Evolutionary conservation across 306 rosid species (phyloP).

Genomic region (apple (Malus domestica)): ASM211411v1 NC_041804.1:25200501-25201000

Average conservation of each 20-base stretch:
- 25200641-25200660: constrained; percentile 66
- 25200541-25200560: background rate
- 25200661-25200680: constrained; percentile 3
- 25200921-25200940: background rate
- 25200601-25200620: constrained; percentile 36
- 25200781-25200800: background rate
- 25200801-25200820: background rate
- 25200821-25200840: background rate
- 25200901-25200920: background rate
- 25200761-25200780: background rate
- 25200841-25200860: background rate
- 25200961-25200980: background rate
- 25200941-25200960: background rate
- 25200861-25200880: background rate
- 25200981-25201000: background rate
- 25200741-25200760: background rate
- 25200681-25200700: background rate
- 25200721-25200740: background rate
- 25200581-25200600: background rate
- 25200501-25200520: background rate
- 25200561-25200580: background rate
- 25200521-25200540: background rate
- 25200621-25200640: constrained; percentile 54
- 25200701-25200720: background rate
- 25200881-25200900: background rate